A percentile compares a stretch with the other conserved stretches of the same genome.
phyloP scores from a whole-genome alignment of 768 basidiomycete species.

The Porpolomopsis calyptriformis region DNA sequence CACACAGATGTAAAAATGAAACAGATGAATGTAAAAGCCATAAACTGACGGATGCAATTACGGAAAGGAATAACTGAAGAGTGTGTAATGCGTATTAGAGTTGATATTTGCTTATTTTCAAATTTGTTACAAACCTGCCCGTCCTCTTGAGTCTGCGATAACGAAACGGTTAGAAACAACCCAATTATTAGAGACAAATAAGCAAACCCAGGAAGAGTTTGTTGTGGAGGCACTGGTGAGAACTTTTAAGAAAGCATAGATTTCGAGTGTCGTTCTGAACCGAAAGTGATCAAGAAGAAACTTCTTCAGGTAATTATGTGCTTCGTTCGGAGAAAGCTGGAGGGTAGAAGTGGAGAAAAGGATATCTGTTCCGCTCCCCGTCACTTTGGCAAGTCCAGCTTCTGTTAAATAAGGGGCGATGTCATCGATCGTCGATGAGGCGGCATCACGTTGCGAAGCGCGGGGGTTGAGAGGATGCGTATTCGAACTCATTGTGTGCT shows the following conservation, averaged over 20 bases:
- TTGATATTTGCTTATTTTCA: not conserved
- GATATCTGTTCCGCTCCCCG: slow-evolving; percentile 31
- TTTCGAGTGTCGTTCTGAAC: slow-evolving; percentile 30
- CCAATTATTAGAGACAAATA: not conserved
- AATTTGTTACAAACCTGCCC: slow-evolving; percentile 32
- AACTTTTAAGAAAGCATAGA: slow-evolving; percentile 36
- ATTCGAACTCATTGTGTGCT: slow-evolving; percentile 21
- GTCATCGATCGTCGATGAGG: slow-evolving; percentile 12
- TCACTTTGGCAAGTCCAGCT: slow-evolving; percentile 34
- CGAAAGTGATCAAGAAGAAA: slow-evolving; percentile 35
- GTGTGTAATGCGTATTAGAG: slow-evolving; percentile 1
- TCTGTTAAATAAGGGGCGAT: slow-evolving; percentile 37
- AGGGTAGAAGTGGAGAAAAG: slow-evolving; percentile 27
- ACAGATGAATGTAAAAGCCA: not conserved
- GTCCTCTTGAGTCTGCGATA: slow-evolving; percentile 33
- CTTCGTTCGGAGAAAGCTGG: slow-evolving; percentile 33
- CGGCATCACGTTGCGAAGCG: slow-evolving; percentile 3
- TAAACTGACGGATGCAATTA: slow-evolving; percentile 27
- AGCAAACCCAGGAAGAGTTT: slow-evolving; percentile 33
- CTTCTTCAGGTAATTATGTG: slow-evolving; percentile 33
- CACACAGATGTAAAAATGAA: not conserved
- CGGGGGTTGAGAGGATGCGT: slow-evolving; percentile 4
- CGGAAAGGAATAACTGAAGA: slow-evolving; percentile 28
- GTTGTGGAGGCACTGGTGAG: slow-evolving; percentile 28
- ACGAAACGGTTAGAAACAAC: slow-evolving; percentile 4